Conservation (phyloP, 228 moss, liverwort and hornwort species). For the Sphagnum magellanicum region DNA sequence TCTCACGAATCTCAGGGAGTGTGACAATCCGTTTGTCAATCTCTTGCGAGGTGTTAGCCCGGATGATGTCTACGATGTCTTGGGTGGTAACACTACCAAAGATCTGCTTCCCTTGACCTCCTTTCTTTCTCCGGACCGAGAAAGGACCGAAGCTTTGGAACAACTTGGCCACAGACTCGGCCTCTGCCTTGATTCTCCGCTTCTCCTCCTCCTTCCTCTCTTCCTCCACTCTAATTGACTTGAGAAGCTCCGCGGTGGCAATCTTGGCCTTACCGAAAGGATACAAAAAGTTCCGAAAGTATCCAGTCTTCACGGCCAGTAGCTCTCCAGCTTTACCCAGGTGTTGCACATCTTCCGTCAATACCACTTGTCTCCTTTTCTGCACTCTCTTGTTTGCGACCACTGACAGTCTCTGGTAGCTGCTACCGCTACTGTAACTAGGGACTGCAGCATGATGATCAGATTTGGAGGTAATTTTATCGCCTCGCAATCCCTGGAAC, state of each 20-base stretch:
- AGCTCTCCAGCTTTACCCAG: slow-evolving; percentile 89
- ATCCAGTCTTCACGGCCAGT: slow-evolving; percentile 76
- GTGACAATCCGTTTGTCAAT: slow-evolving; percentile 94
- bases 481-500: slow-evolving; percentile 31
- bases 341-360: slow-evolving; percentile 74
- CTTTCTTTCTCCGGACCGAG: slow-evolving; percentile 78
- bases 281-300: slow-evolving; percentile 81
- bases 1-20: slow-evolving; percentile 91
- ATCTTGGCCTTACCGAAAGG: slow-evolving; percentile 83
- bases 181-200: slow-evolving; percentile 61
- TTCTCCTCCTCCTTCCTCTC: slow-evolving; percentile 37
- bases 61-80: slow-evolving; percentile 87
- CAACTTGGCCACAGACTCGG: slow-evolving; percentile 70
- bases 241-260: slow-evolving; percentile 79
- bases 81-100: slow-evolving; percentile 93
- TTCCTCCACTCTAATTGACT: slow-evolving; percentile 52
- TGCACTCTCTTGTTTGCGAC: slow-evolving; percentile 82
- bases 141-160: slow-evolving; percentile 67
- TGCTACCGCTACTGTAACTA: slow-evolving; percentile 6
- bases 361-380: slow-evolving; percentile 79
- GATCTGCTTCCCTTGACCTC: slow-evolving; percentile 91
- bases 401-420: slow-evolving; percentile 35
- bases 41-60: slow-evolving; percentile 76
- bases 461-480: not conserved
- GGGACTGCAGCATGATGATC: slow-evolving; percentile 2